phyloP scores from a whole-genome alignment of 345 rosid species.

The Eucalyptus caleyi region DNA sequence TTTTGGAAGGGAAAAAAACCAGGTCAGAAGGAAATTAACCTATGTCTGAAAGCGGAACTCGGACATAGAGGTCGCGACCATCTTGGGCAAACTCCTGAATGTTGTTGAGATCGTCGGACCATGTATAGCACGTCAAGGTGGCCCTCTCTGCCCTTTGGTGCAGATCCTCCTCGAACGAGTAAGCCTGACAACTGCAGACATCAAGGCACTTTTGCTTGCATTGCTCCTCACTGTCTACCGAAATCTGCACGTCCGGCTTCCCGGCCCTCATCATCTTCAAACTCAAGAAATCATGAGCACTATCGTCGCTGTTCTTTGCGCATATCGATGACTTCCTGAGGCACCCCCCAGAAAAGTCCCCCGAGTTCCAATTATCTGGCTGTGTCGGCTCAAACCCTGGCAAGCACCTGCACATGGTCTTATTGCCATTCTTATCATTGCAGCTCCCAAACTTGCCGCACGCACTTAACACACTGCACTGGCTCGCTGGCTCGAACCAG shows the following conservation, averaged over 20 bases:
- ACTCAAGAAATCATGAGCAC: neutral
- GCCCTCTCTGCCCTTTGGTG: too few relatives aligned
- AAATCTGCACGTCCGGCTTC: neutral
- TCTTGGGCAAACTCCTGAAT: neutral
- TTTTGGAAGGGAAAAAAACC: neutral
- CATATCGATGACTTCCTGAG: neutral
- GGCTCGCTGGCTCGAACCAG: slow-evolving; percentile 10
- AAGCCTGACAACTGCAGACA: slow-evolving; percentile 10
- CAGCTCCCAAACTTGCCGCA: slow-evolving; percentile 23
- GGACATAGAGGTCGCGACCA: neutral
- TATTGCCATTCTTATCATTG: neutral
- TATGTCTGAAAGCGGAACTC: neutral
- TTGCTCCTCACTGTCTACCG: neutral
- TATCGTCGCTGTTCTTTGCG: too few relatives aligned
- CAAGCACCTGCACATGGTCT: slow-evolving; percentile 15
- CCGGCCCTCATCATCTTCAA: slow-evolving; percentile 1
- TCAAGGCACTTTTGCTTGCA: slow-evolving; percentile 6
- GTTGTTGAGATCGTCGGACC: neutral
- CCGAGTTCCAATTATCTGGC: too few relatives aligned
- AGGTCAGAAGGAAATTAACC: neutral
- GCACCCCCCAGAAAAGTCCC: neutral
- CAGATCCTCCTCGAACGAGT: neutral
- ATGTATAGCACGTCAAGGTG: slow-evolving; percentile 1
- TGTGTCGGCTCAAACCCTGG: slow-evolving; percentile 16
- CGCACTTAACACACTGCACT: neutral